phyloP scores from a whole-genome alignment of 1,139 yeast species.

The Saccharomyces hybrid region DNA sequence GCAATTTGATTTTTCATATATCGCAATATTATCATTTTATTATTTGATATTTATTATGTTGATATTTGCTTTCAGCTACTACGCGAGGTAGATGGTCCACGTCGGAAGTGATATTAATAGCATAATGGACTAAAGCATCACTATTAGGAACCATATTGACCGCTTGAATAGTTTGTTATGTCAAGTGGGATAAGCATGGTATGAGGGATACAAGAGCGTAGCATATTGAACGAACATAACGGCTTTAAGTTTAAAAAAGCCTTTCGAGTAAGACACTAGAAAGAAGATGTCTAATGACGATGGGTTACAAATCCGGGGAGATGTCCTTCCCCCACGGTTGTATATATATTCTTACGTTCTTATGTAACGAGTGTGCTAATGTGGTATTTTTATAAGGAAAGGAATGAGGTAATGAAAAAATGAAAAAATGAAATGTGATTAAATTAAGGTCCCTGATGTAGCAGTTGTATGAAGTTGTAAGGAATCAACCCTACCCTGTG shows the following conservation, averaged over 20 bases:
- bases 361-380: neutral
- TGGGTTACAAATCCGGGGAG: neutral
- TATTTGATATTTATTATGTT: neutral
- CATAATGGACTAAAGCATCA: neutral
- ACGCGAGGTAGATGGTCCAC: neutral
- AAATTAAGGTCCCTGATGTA: conserved; percentile 6
- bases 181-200: neutral
- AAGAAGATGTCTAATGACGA: neutral
- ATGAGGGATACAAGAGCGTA: too few species aligned
- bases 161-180: neutral
- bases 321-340: neutral
- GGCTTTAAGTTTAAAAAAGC: too few species aligned
- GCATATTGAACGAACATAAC: too few species aligned
- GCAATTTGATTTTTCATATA: neutral
- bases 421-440: neutral
- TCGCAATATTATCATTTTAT: neutral
- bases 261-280: neutral
- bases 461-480: conserved; percentile 24
- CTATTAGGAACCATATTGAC: neutral
- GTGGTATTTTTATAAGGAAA: neutral
- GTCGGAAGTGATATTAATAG: neutral
- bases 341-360: neutral
- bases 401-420: neutral
- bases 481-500: conserved; percentile 29
- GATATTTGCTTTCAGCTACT: neutral